A percentile compares a stretch with the other conserved stretches of the same genome.
phyloP scores from a whole-genome alignment of 1,284 basidiomycete genomes.

The Leccinum pachyderme region DNA sequence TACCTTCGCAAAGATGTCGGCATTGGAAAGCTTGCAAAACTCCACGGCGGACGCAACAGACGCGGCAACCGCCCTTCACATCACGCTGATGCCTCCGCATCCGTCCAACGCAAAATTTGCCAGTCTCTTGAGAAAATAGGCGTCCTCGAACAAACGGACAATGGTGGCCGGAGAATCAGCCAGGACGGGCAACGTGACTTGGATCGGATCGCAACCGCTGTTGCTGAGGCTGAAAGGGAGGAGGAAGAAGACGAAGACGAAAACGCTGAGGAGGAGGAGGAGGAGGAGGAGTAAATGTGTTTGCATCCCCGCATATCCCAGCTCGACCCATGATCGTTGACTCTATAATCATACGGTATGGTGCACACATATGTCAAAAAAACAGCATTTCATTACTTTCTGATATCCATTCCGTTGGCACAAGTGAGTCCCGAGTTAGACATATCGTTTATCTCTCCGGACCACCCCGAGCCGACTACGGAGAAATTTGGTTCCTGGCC shows the following conservation, averaged over 20 bases:
- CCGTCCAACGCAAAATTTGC: slow-evolving; percentile 88
- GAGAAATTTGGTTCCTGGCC: too few species aligned
- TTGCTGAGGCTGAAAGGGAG: slow-evolving; percentile 85
- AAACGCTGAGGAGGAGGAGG: slow-evolving; percentile 78
- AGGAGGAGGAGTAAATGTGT: slow-evolving; percentile 47
- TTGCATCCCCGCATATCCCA: slow-evolving; percentile 21
- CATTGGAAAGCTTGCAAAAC: slow-evolving; percentile 93
- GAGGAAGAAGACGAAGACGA: slow-evolving; percentile 87
- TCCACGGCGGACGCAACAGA: slow-evolving; percentile 95
- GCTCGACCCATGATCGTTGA: slow-evolving; percentile 30
- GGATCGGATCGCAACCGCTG: slow-evolving; percentile 97
- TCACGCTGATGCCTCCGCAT: slow-evolving; percentile 86
- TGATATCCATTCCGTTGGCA: background rate
- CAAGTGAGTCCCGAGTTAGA: background rate
- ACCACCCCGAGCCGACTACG: background rate
- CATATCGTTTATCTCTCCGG: background rate
- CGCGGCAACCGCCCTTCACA: slow-evolving; percentile 94
- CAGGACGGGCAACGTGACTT: slow-evolving; percentile 98
- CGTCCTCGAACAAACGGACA: slow-evolving; percentile 91
- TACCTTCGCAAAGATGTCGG: slow-evolving; percentile 99
- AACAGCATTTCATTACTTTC: slow-evolving; percentile 21
- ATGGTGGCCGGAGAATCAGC: slow-evolving; percentile 94
- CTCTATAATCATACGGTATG: slow-evolving; percentile 41
- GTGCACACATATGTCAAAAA: slow-evolving; percentile 41
- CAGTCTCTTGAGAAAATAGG: slow-evolving; percentile 99